These are phyloP conservation scores for Malassezia furfur DNA, from an alignment of 1,284 basidiomycete species.

Conservation along the genomic window DNA sequence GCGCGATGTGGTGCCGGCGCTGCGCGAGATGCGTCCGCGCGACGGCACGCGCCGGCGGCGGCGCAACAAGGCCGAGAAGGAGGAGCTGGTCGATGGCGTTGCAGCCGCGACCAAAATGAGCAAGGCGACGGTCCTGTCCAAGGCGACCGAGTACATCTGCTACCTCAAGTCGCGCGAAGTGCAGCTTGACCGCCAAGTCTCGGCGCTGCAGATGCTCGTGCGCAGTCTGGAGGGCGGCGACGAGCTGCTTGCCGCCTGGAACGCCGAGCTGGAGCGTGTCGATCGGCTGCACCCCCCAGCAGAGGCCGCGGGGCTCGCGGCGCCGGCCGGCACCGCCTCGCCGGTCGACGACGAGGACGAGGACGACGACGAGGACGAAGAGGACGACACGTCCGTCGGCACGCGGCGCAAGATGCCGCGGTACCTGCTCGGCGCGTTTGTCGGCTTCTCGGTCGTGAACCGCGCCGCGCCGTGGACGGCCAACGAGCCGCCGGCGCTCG, in stretches of 20 bases:
- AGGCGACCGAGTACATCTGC: constrained; percentile 47
- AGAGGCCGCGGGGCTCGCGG: background rate
- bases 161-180: constrained; percentile 42
- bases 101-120: constrained; percentile 46
- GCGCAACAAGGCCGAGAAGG: constrained; percentile 24
- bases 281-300: background rate
- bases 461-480: constrained; percentile 21
- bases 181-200: constrained; percentile 33
- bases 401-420: constrained; percentile 16
- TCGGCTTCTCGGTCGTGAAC: constrained; percentile 37
- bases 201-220: constrained; percentile 35
- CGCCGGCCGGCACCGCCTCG: constrained; percentile 22
- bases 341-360: constrained; percentile 17
- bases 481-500: constrained; percentile 1
- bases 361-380: constrained; percentile 27
- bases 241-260: constrained; percentile 40
- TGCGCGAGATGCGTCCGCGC: constrained; percentile 50
- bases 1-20: constrained; percentile 68
- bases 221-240: constrained; percentile 42
- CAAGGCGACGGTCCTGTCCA: constrained; percentile 45
- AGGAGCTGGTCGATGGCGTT: constrained; percentile 44
- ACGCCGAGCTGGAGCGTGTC: constrained; percentile 36
- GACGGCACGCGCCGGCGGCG: constrained; percentile 30
- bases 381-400: constrained; percentile 22
- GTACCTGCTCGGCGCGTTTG: constrained; percentile 41